A percentile compares a stretch with the other conserved stretches of the same genome.
phyloP scores from a whole-genome alignment of 495 filamentous ascomycete genomes.

The Rhizodiscina lignyota region DNA sequence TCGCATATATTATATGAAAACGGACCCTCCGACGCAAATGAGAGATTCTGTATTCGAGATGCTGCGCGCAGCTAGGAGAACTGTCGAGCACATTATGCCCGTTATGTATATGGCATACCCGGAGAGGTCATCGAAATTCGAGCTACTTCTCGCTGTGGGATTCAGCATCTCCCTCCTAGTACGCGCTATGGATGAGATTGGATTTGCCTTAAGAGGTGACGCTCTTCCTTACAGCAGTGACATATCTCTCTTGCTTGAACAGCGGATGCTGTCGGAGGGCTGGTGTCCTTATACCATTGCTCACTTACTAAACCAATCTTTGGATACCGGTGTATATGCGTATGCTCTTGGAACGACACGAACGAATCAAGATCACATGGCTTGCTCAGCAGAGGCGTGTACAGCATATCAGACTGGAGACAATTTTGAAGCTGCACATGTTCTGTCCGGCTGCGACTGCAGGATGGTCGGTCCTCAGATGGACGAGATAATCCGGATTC shows the following conservation, averaged over 20 bases:
- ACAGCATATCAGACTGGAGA: slow-evolving; percentile 2
- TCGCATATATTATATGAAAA: no score
- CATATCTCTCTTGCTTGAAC: neutral
- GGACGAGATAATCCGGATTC: slow-evolving; percentile 1
- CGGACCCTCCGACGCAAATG: no score
- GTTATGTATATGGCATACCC: no score
- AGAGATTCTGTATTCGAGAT: no score
- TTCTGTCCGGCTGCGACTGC: slow-evolving; percentile 2
- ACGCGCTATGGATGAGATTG: no score
- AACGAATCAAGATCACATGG: neutral
- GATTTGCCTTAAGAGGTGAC: no score
- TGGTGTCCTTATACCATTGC: neutral
- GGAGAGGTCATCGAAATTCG: no score
- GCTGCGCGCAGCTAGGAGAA: no score
- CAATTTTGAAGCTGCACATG: neutral
- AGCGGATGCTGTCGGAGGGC: neutral
- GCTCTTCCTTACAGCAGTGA: neutral
- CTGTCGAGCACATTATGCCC: no score
- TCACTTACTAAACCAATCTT: neutral
- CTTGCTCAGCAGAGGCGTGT: neutral
- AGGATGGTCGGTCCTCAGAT: neutral
- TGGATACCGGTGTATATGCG: slow-evolving; percentile 2
- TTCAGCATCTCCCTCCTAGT: no score
- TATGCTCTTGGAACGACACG: slow-evolving; percentile 1
- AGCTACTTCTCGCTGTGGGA: no score